phyloP scores from a whole-genome alignment of 306 rosid genomes.

The Malus sylvestris region DNA sequence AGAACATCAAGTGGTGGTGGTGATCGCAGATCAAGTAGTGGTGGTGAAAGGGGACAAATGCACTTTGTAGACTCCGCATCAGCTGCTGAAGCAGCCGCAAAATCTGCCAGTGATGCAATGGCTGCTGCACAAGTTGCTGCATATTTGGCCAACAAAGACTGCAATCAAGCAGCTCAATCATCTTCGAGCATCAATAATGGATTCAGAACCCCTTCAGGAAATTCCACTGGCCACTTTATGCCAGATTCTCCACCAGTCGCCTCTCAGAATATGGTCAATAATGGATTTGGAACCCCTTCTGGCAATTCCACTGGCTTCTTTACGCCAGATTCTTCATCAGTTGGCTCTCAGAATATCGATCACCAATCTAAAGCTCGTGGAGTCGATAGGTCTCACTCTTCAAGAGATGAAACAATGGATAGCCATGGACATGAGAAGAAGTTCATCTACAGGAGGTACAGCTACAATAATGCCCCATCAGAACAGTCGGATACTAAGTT shows the following conservation, averaged over 20 bases:
- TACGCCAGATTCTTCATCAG: constrained; percentile 23
- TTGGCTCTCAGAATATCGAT: constrained; percentile 16
- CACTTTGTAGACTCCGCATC: constrained; percentile 51
- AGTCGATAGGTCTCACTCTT: constrained; percentile 36
- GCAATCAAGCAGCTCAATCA: constrained; percentile 25
- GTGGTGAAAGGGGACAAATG: constrained; percentile 28
- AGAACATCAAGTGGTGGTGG: neutral
- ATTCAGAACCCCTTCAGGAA: constrained; percentile 11
- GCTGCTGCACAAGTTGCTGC: constrained; percentile 97
- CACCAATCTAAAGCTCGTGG: constrained; percentile 27
- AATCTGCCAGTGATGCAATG: constrained; percentile 72
- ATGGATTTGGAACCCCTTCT: constrained; percentile 12
- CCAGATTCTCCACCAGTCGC: constrained; percentile 14
- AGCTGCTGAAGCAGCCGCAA: constrained; percentile 92
- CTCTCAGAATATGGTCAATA: neutral
- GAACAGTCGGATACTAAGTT: constrained; percentile 56
- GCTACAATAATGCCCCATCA: constrained; percentile 57
- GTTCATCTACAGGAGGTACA: constrained; percentile 51
- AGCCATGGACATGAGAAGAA: constrained; percentile 18
- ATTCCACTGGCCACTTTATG: constrained; percentile 16
- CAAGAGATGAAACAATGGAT: constrained; percentile 24
- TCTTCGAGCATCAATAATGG: constrained; percentile 11
- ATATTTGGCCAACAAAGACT: constrained; percentile 63
- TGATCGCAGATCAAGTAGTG: constrained; percentile 18
- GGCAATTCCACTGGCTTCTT: constrained; percentile 11